Base-by-base conservation (phyloP, 2,329 filamentous ascomycete species). In the Ophiobolus disseminans region DNA sequence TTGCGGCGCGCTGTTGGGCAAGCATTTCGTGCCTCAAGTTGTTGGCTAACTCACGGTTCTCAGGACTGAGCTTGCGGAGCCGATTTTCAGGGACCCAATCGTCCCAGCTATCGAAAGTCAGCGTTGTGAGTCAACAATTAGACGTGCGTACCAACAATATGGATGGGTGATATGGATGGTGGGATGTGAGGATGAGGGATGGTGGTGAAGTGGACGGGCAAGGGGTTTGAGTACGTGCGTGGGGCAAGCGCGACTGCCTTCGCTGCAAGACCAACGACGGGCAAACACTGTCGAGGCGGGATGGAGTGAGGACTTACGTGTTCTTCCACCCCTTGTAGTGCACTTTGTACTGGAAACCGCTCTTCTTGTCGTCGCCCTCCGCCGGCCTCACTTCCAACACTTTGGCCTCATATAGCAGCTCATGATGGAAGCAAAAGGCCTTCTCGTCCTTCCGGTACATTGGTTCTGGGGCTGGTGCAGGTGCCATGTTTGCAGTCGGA, bases 301-400 rank as follows among this genome's bases (percentile, higher is more conserved):
- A 36, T 21, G 21, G 26, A 36, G 2, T 40, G 37, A 30, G 22
- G 50, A 86, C 86, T 77, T 78, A 89, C 82, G 91, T 97, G 74
- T 93, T 92, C 81, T 99, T 99, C 94, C 94, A 99, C 68, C 94
- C 94, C 76, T 97, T 97, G 80, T 99, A 99, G 76, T 99, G 94
- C 45, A 99, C 89, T 69, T 90, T 89, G 78, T 96, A 99, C 72
- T 91, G 86, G 69, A 86, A 91, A 25, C 88, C 85, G 53, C 87
- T 87, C 72, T 86, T 86, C 74, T 89, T 87, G 67, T 87, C 87
- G 35, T 79, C 79, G 5, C 77, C 72, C 52, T 87, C 84, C 66
- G 82, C 80, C 73, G 79, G 77, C 62, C 82, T 85, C 23, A 90
- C 81, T 58, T 97, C 92, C 57, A 96, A 84, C 42, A 99, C 87